Evolutionary conservation across 371 early-diverging fungal genomes (phyloP).

Genomic region (Syncephalastrum sp.): DNA sequence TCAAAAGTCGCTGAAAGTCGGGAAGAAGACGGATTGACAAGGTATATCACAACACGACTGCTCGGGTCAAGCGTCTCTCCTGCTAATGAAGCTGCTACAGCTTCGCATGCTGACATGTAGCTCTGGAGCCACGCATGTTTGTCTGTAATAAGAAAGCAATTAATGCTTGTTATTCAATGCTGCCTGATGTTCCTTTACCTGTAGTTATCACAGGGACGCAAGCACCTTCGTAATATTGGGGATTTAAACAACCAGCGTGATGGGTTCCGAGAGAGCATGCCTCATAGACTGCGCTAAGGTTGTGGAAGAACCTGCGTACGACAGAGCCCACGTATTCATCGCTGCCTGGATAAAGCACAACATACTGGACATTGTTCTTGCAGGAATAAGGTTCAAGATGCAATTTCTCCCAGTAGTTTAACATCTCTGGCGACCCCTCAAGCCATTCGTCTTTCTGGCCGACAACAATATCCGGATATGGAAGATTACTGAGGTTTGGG

Average conservation of each 20-base stretch:
- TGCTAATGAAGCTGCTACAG: constrained; percentile 25
- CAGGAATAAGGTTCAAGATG: constrained; percentile 56
- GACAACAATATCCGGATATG: constrained; percentile 56
- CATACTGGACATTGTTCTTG: constrained; percentile 55
- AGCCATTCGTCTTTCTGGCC: constrained; percentile 56
- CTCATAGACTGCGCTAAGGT: constrained; percentile 52
- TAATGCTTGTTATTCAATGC: background rate
- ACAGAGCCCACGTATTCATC: constrained; percentile 37
- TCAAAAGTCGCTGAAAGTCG: constrained; percentile 52
- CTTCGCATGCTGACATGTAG: constrained; percentile 49
- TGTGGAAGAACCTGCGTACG: constrained; percentile 51
- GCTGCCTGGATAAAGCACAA: constrained; percentile 52
- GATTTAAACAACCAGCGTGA: constrained; percentile 43
- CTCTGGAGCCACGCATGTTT: constrained; percentile 22
- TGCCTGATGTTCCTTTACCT: constrained; percentile 21
- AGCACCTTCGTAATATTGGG: constrained; percentile 36
- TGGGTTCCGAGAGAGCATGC: constrained; percentile 51
- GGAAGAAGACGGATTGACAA: constrained; percentile 52
- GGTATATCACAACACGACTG: constrained; percentile 54
- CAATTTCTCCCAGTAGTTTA: constrained; percentile 63
- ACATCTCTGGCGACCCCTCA: constrained; percentile 52
- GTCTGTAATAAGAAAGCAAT: background rate
- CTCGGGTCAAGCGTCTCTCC: too few relatives aligned
- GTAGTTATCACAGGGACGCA: constrained; percentile 43
- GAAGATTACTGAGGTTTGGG: constrained; percentile 46